Evolutionary conservation across 495 filamentous ascomycete species (phyloP).

Genomic region (Trichoderma asperelloides): DNA sequence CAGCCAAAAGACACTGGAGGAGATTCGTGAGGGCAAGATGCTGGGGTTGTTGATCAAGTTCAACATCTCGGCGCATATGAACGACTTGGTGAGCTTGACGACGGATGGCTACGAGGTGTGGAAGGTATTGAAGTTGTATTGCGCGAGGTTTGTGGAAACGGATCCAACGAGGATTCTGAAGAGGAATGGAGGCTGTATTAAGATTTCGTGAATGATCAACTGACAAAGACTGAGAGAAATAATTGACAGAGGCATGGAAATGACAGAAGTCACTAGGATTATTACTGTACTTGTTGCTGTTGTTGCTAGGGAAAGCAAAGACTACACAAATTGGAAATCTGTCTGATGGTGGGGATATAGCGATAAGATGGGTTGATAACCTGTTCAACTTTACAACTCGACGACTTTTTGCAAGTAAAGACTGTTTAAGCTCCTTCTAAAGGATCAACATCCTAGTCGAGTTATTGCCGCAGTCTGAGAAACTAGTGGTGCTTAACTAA

Average conservation of each 20-base stretch:
- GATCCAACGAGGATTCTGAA: not conserved
- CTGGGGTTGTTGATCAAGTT: conserved; percentile 4
- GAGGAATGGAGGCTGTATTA: not conserved
- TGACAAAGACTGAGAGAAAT: not conserved
- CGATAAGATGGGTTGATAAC: no score
- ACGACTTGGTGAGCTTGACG: conserved; percentile 1
- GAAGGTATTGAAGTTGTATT: conserved; percentile 1
- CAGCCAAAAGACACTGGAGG: not conserved
- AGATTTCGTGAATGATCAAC: not conserved
- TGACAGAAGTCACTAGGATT: not conserved
- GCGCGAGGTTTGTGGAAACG: conserved; percentile 4
- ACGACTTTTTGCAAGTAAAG: no score
- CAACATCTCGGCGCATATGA: conserved; percentile 6
- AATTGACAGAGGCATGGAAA: not conserved
- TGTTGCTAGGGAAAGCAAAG: no score
- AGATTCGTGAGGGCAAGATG: conserved; percentile 3
- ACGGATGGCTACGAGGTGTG: conserved; percentile 5
- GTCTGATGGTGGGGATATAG: no score
- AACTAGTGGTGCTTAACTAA: no score
- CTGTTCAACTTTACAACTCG: no score
- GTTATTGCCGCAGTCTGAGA: no score
- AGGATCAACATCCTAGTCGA: no score
- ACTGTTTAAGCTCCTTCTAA: no score
- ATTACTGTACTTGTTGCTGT: no score
- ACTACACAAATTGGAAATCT: no score